Evolutionary conservation across 495 filamentous ascomycete species (phyloP), one percentile per base, ranked within the genome.

Genomic region (Astrothelium subdiscretum): DNA sequence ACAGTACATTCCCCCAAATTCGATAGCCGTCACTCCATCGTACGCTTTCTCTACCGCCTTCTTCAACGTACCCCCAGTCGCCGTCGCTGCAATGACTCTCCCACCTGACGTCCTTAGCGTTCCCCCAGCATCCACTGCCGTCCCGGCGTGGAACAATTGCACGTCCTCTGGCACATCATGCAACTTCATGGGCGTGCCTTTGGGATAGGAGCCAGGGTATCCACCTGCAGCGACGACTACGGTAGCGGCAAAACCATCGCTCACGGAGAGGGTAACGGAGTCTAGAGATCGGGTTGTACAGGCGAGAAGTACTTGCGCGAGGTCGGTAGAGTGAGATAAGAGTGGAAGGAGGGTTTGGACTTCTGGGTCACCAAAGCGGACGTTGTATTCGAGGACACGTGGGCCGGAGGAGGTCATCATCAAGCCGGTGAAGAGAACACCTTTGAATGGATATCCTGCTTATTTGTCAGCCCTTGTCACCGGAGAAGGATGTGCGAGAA

Each of bases 381-480:
- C 92, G 68, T 98, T 98, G 77, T 98, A 98, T 74, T 98, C 94
- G 31, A 98, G 82, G 6, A 88, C 85, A 77, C 91, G 95, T 4
- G 94, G 87, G 1, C 94, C 94, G 64, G 81, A 75, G 68, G 85
- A 82, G 51, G 92, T 95, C 76, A 98, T 89, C 94, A 97, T 98
- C 4, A 97, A 77, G 32, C 95, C 94, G 11, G 94, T 97, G 74
- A 97, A 98, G 24, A 98, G 81, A 59, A 91, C 83, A 64, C 94
- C 94, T 61, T 83, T 79, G 70, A 97, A 95, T 35, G 89, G 87
- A 71, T 80, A 82, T 6, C 81, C 77, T 79, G n/a, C 10, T 11
- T 0, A 6, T 10, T 59, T 35, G 13, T 59, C 11, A 59, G n/a
- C 31, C 26, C 10, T 8, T 8, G 12, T 2, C 20, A 31, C 27